Evolutionary conservation across 371 early-diverging fungal genomes (phyloP).

Genomic region (Saksenaea oblongispora): DNA sequence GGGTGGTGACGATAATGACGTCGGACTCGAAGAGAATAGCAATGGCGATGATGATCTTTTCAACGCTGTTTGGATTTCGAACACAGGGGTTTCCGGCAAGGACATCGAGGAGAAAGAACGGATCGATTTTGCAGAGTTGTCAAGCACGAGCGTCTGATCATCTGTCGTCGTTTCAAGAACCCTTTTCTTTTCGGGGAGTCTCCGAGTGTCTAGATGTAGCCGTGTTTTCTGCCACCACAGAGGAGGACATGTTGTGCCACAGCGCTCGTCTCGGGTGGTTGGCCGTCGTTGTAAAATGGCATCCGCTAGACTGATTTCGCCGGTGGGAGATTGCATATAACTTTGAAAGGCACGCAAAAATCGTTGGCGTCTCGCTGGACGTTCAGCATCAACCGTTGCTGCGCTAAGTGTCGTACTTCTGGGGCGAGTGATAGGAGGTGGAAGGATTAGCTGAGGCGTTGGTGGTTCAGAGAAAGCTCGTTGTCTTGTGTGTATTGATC

Average conservation of each 20-base stretch:
- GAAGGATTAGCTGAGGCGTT: neutral
- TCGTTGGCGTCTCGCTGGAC: slow-evolving; percentile 8
- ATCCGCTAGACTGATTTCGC: neutral
- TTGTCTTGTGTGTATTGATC: neutral
- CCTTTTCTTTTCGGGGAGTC: neutral
- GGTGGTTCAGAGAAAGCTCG: neutral
- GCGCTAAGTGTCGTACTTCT: slow-evolving; percentile 8
- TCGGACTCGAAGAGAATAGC: neutral
- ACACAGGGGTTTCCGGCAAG: neutral
- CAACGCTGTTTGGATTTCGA: neutral
- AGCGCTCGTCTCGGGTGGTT: slow-evolving; percentile 9
- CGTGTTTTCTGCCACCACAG: slow-evolving; percentile 23
- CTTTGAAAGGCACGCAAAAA: neutral
- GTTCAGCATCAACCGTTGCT: slow-evolving; percentile 9
- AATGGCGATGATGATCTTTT: neutral
- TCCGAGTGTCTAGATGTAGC: neutral
- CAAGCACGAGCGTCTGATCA: neutral
- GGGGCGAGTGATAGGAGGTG: neutral
- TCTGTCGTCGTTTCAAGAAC: neutral
- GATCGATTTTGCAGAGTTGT: neutral
- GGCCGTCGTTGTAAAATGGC: neutral
- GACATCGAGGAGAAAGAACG: neutral
- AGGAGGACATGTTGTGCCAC: slow-evolving; percentile 17
- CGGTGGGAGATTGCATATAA: slow-evolving; percentile 1
- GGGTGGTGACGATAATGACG: neutral